Conservation (phyloP, 371 early-diverging fungal genomes). For the Mucor saturninus region DNA sequence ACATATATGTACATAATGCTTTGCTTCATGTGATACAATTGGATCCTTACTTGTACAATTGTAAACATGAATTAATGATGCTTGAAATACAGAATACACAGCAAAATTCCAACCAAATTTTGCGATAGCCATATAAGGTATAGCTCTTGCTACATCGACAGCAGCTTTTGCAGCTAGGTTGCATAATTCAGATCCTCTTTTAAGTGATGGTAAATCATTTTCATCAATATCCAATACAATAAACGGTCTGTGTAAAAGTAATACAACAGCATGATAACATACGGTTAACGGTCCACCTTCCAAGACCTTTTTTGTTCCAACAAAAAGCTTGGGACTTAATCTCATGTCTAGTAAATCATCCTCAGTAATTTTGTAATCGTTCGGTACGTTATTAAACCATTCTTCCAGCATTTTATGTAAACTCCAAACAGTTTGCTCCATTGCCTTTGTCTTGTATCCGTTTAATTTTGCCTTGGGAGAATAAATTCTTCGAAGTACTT, state of each 20-base stretch:
- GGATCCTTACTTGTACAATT: slow-evolving; percentile 41
- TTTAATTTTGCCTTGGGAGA: slow-evolving; percentile 37
- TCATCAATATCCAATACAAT: slow-evolving; percentile 26
- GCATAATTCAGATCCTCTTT: slow-evolving; percentile 41
- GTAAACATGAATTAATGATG: slow-evolving; percentile 48
- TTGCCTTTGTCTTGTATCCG: slow-evolving; percentile 28
- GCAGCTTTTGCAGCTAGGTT: slow-evolving; percentile 56
- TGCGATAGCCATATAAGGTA: slow-evolving; percentile 31
- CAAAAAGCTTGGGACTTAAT: slow-evolving; percentile 2
- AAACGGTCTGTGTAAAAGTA: slow-evolving; percentile 60
- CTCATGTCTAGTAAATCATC: slow-evolving; percentile 18
- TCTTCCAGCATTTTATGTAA: slow-evolving; percentile 36
- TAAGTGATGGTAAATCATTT: slow-evolving; percentile 16
- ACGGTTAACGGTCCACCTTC: slow-evolving; percentile 50
- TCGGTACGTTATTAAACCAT: slow-evolving; percentile 34
- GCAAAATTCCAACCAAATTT: slow-evolving; percentile 55
- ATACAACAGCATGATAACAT: slow-evolving; percentile 40
- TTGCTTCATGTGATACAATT: slow-evolving; percentile 30
- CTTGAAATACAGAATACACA: slow-evolving; percentile 49
- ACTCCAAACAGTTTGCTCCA: slow-evolving; percentile 32
- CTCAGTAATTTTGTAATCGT: slow-evolving; percentile 28
- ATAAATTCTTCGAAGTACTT: slow-evolving; percentile 41
- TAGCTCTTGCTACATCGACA: slow-evolving; percentile 52
- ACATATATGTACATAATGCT: slow-evolving; percentile 37
- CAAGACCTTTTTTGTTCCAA: slow-evolving; percentile 20